phyloP scores from a whole-genome alignment of 495 filamentous ascomycete species.

The Daldinia bambusicola region DNA sequence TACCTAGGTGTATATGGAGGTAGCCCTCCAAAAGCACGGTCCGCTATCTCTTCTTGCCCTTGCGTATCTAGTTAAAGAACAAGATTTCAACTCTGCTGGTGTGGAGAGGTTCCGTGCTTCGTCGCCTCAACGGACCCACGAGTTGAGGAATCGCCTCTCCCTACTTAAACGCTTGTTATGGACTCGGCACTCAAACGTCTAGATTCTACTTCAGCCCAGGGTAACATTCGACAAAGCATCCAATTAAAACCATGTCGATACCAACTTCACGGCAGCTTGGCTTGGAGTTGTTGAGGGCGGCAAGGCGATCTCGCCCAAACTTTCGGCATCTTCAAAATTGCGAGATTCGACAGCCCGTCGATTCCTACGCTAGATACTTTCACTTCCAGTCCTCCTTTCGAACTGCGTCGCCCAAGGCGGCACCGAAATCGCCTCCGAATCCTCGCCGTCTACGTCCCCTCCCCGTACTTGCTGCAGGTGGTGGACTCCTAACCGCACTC shows the following conservation, averaged over 20 bases:
- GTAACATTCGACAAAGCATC: background rate
- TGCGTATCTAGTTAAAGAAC: background rate
- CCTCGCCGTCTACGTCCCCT: constrained; percentile 36
- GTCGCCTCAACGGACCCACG: background rate
- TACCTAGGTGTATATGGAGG: background rate
- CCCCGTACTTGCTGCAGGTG: constrained; percentile 39
- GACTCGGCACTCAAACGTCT: background rate
- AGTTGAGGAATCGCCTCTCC: constrained; percentile 11
- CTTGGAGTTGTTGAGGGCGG: constrained; percentile 16
- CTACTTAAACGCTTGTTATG: constrained; percentile 25
- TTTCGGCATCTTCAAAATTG: constrained; percentile 6
- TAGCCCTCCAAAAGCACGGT: constrained; percentile 1
- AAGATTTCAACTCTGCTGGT: background rate
- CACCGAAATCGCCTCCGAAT: constrained; percentile 13
- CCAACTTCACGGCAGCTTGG: constrained; percentile 28
- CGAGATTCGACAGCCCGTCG: constrained; percentile 8
- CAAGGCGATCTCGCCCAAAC: constrained; percentile 16
- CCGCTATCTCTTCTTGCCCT: background rate
- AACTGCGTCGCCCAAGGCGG: constrained; percentile 22
- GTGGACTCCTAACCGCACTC: constrained; percentile 42
- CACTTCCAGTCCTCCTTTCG: constrained; percentile 18
- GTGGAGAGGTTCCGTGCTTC: constrained; percentile 5
- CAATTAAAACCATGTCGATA: constrained; percentile 30
- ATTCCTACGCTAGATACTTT: background rate
- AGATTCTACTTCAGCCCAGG: constrained; percentile 14